Conservation (phyloP, 148 eudicot species). For the Limonium bicolor region DNA sequence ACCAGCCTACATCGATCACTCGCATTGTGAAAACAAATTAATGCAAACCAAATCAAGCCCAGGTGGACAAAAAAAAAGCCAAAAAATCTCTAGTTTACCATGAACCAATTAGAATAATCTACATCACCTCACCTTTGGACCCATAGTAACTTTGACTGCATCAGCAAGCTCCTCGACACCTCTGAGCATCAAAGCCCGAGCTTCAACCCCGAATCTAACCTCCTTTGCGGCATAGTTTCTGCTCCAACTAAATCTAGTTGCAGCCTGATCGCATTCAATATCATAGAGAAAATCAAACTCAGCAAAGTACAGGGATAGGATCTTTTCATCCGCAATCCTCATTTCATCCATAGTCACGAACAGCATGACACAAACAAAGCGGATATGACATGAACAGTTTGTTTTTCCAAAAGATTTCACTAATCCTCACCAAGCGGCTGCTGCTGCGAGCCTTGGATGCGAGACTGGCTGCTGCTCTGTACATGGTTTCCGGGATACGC, state of each 20-base stretch:
- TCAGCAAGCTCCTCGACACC: constrained; percentile 95
- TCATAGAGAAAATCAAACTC: background rate
- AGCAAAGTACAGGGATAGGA: constrained; percentile 2
- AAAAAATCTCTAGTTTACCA: background rate
- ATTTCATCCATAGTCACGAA: background rate
- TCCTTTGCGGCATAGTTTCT: constrained; percentile 96
- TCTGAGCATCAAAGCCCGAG: constrained; percentile 67
- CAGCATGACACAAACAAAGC: background rate
- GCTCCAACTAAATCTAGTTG: constrained; percentile 49
- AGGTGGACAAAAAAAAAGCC: background rate
- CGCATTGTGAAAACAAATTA: too few relatives aligned
- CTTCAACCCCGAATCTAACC: constrained; percentile 74
- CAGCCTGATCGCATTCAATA: constrained; percentile 24
- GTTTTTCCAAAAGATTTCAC: background rate
- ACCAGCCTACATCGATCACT: too few relatives aligned
- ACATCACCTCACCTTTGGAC: constrained; percentile 57
- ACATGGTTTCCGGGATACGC: constrained; percentile 21
- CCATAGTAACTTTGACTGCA: constrained; percentile 99
- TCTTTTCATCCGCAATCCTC: constrained; percentile 10
- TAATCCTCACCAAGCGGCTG: constrained; percentile 16
- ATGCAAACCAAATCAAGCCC: background rate
- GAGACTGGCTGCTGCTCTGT: constrained; percentile 59
- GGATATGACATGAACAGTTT: background rate
- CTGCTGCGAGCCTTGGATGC: constrained; percentile 39
- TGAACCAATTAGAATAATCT: background rate